Evolutionary conservation across 805 yeast species (phyloP), one percentile per base, ranked within the genome.

Genomic region (Yarrowia sp.): DNA sequence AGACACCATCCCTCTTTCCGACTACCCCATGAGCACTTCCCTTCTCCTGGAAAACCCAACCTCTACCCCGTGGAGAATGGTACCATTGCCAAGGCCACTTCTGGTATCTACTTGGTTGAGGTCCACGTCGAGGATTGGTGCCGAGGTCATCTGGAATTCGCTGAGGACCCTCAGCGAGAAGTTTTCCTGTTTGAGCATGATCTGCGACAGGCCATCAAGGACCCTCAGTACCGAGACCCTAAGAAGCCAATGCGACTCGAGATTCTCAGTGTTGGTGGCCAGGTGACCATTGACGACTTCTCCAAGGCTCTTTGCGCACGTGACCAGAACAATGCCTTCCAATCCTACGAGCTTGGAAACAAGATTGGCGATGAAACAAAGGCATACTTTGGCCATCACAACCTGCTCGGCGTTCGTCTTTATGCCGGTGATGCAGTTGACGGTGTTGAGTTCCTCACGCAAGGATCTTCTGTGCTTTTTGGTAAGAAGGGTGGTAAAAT

Each of bases 401-500:
- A 65, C 21, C 61, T 89, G 2, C 74, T 72, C n/a, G 79, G 79
- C 56, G 81, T 92, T 1, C 80, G 90, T 65, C 81, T 92, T 0
- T 87, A 84, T 68, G 84, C 86, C 68, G 97, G 97, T 1, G 73
- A 76, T 22, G 96, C 96, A 0, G 75, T 95, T 21, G 97, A 92
- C 75, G 98, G 98, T 5, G 70, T 93, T 16, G 84, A 85, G 65
- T 80, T 92, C 48, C 78, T 73, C 68, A 78, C 66, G 24, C 67
- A 70, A 30, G 68, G 68, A 3, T 56, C 69, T 2, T 64, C 74
- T 2, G 68, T 66, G 1, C 28, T 75, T 64, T 73, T 76, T 51
- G 82, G 82, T 32, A 74, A 72, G 24, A 68, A 70, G 12, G 80
- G 79, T 3, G 81, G 81, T 14, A 52, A 67, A 7, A 76, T 76